Percentiles rank a stretch among this genome's conserved stretches.
Evolutionary conservation across 306 rosid species (phyloP).

Genomic region (Begonia masoniana): DNA sequence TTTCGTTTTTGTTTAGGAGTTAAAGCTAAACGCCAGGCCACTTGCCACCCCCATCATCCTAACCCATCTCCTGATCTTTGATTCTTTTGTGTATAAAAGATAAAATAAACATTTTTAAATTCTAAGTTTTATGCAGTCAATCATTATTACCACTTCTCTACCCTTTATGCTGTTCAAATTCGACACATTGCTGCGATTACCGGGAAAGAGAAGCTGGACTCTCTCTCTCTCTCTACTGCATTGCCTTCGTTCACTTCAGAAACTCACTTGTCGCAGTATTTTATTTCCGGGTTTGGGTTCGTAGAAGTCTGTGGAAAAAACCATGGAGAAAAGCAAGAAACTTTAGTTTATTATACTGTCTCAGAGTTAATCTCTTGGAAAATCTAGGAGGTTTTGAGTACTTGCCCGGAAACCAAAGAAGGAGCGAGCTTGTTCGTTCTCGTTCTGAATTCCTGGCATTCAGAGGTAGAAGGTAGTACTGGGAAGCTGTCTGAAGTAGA

Average conservation of each 20-base stretch:
- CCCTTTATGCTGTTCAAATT: slow-evolving; percentile 84
- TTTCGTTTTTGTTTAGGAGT: background rate
- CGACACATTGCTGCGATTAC: slow-evolving; percentile 66
- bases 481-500: slow-evolving; percentile 58
- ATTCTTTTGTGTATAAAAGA: no score
- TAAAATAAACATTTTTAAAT: no score
- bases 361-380: slow-evolving; percentile 7
- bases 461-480: slow-evolving; percentile 12
- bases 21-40: slow-evolving; percentile 38
- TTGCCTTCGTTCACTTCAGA: slow-evolving; percentile 79
- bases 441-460: slow-evolving; percentile 13
- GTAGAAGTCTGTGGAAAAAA: background rate
- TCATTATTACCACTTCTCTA: slow-evolving; percentile 2
- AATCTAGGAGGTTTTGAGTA: slow-evolving; percentile 7
- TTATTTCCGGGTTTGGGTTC: slow-evolving; percentile 29
- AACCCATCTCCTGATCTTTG: no score
- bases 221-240: slow-evolving; percentile 30
- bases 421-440: background rate
- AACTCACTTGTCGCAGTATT: slow-evolving; percentile 51
- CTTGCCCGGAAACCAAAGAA: slow-evolving; percentile 9
- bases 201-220: slow-evolving; percentile 40
- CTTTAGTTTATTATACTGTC: slow-evolving; percentile 6
- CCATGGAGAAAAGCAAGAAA: slow-evolving; percentile 2
- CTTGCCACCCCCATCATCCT: no score
- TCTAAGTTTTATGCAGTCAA: no score